Percentiles rank a stretch among this genome's conserved stretches.
Conservation (phyloP, 202 grass and related monocot genomes). For the Setaria italica region DNA sequence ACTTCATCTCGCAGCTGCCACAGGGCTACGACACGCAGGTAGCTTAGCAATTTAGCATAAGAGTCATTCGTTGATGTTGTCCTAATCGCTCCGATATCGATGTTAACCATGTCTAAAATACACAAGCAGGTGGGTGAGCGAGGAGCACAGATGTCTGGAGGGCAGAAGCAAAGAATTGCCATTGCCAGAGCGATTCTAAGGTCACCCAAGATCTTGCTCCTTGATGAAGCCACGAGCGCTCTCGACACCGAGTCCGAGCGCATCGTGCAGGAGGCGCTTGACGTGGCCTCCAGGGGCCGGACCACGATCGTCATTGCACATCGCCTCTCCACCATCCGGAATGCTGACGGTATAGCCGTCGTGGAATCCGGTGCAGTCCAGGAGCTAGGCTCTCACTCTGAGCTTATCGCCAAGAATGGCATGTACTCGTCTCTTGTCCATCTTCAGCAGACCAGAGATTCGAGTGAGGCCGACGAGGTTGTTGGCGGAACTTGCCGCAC, state of each 20-base stretch:
- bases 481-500: background rate
- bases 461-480: slow-evolving; percentile 2
- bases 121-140: slow-evolving; percentile 76
- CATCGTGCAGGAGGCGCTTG: slow-evolving; percentile 83
- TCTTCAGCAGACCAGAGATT: slow-evolving; percentile 68
- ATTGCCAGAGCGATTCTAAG: slow-evolving; percentile 89
- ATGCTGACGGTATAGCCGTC: slow-evolving; percentile 77
- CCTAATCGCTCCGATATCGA: background rate
- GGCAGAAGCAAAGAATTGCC: slow-evolving; percentile 93
- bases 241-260: slow-evolving; percentile 81
- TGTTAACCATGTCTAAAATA: slow-evolving; percentile 13
- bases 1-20: slow-evolving; percentile 87
- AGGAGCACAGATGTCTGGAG: slow-evolving; percentile 94
- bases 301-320: slow-evolving; percentile 85
- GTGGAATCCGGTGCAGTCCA: slow-evolving; percentile 72
- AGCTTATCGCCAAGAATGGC: slow-evolving; percentile 70
- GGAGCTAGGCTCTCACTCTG: slow-evolving; percentile 76
- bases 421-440: slow-evolving; percentile 76
- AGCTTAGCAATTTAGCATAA: background rate
- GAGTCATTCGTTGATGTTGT: background rate
- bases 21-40: slow-evolving; percentile 90
- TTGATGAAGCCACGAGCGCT: slow-evolving; percentile 93
- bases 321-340: slow-evolving; percentile 83
- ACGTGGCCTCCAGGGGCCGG: slow-evolving; percentile 64
- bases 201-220: slow-evolving; percentile 88